phyloP scores from a whole-genome alignment of 768 basidiomycete genomes.

The Xerocomellus intermedius region DNA sequence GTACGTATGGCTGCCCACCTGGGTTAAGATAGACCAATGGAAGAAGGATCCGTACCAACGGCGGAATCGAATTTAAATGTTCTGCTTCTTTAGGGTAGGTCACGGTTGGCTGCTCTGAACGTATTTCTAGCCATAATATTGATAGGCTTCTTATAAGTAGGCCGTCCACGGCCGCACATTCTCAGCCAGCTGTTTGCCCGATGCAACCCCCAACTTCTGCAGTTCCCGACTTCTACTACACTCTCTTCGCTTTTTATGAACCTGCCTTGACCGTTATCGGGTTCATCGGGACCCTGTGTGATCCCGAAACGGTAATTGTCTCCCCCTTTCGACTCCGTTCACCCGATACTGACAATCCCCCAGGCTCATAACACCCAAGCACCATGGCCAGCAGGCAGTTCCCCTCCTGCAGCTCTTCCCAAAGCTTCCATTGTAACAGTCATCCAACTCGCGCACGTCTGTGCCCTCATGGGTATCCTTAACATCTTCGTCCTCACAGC shows the following conservation, averaged over 20 bases:
- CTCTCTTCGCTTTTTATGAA: constrained; percentile 72
- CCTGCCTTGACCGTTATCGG: constrained; percentile 64
- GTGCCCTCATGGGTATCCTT: constrained; percentile 67
- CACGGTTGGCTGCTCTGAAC: too few species aligned
- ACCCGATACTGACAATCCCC: constrained; percentile 2
- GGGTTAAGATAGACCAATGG: constrained; percentile 67
- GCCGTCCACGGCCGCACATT: background rate
- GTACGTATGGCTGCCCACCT: constrained; percentile 49
- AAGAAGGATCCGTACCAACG: constrained; percentile 37
- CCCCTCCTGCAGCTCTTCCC: constrained; percentile 50
- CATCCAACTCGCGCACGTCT: constrained; percentile 75
- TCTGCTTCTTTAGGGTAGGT: constrained; percentile 29
- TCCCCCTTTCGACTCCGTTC: background rate
- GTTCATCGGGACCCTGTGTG: constrained; percentile 61
- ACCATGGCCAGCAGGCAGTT: constrained; percentile 55
- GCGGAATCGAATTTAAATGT: background rate
- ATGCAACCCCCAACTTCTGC: constrained; percentile 54
- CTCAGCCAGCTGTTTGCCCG: constrained; percentile 2
- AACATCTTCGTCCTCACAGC: constrained; percentile 67
- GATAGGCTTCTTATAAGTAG: background rate
- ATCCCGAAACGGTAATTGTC: constrained; percentile 58
- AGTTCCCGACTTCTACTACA: constrained; percentile 71
- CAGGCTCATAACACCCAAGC: constrained; percentile 76
- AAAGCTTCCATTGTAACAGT: constrained; percentile 67
- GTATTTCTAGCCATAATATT: background rate